Evolutionary conservation across 202 grass and related monocot species (phyloP), one percentile per base, ranked within the genome.

Genomic region (Panicum virgatum): DNA sequence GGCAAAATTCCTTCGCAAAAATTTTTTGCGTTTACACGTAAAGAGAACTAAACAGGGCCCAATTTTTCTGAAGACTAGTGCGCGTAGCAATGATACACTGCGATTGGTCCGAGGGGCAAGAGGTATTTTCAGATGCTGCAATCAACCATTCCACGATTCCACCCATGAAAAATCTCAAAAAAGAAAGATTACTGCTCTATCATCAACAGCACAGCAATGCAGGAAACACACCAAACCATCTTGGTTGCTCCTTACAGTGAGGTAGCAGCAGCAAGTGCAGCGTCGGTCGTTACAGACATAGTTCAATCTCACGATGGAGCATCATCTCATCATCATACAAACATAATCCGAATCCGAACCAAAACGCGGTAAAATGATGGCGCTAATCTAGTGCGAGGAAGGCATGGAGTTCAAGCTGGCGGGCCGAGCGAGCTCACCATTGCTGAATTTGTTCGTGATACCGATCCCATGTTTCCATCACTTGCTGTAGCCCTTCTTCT

Each of bases 401-500:
- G 20, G 64, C 64, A 62, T 57, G 67, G 77, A 58, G 34, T 77
- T 80, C 42, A 78, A 80, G 65, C 57, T 29, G 34, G 82, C 65
- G 63, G 44, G 62, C 47, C 1, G 69, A 75, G 71, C 72, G 32
- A 82, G 83, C 88, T 82, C 83, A 53, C 72, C 66, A 27, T 27
- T 43, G 48, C 45, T 37, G 12, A 65, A n/a, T n/a, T n/a, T n/a
- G 42, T n/a, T 11, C 1, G 20, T 22, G 45, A 76, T 30, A 64
- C 7, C n/a, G 20, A 79, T 52, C 43, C 58, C 19, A 47, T 6
- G 15, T 36, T 57, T 26, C 67, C 64, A 1, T 81, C 90, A 89
- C 45, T 93, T 90, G 51, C 20, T 22, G 75, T 34, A 86, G 4
- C 91, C 91, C 61, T 93, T 97, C 89, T 97, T 97, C 84, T 86